Percentiles rank a stretch among this genome's conserved stretches.
These are phyloP conservation scores for Pseudomonodictys pantanalensis DNA, from an alignment of 495 filamentous ascomycete species.

Conservation along the genomic window DNA sequence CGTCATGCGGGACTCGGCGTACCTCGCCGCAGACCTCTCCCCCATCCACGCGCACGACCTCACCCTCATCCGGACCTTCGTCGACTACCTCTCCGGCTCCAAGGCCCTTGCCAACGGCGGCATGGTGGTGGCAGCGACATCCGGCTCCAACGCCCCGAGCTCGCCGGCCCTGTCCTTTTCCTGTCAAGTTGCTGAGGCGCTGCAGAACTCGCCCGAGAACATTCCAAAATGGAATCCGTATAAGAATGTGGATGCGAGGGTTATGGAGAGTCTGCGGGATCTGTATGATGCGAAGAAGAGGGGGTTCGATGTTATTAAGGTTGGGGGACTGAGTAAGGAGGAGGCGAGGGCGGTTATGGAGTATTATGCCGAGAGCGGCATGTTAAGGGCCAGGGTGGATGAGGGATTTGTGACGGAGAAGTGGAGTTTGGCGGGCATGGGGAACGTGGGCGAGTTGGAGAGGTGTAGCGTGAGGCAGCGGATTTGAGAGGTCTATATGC, in stretches of 20 bases:
- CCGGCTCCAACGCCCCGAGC: constrained; percentile 59
- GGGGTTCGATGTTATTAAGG: constrained; percentile 45
- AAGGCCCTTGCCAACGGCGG: constrained; percentile 70
- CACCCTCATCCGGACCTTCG: constrained; percentile 69
- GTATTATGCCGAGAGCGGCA: constrained; percentile 86
- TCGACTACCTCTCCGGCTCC: constrained; percentile 62
- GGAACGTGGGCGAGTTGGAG: constrained; percentile 74
- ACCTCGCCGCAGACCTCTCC: constrained; percentile 63
- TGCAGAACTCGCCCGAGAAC: constrained; percentile 33
- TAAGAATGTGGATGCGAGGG: constrained; percentile 63
- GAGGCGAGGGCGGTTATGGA: constrained; percentile 84
- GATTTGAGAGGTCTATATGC: too few species aligned
- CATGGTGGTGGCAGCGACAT: constrained; percentile 70
- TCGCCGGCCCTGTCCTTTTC: constrained; percentile 64
- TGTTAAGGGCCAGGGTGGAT: constrained; percentile 66
- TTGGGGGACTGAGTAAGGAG: constrained; percentile 64
- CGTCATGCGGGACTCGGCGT: constrained; percentile 71
- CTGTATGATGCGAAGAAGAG: constrained; percentile 46
- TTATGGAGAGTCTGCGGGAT: constrained; percentile 50
- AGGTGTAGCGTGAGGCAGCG: constrained; percentile 38
- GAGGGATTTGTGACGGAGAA: constrained; percentile 75
- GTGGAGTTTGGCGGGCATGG: constrained; percentile 77
- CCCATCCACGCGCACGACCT: constrained; percentile 87
- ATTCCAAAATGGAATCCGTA: constrained; percentile 62
- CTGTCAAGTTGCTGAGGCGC: constrained; percentile 23